phyloP scores from a whole-genome alignment of 1,139 yeast genomes.

The Pichia sp. region DNA sequence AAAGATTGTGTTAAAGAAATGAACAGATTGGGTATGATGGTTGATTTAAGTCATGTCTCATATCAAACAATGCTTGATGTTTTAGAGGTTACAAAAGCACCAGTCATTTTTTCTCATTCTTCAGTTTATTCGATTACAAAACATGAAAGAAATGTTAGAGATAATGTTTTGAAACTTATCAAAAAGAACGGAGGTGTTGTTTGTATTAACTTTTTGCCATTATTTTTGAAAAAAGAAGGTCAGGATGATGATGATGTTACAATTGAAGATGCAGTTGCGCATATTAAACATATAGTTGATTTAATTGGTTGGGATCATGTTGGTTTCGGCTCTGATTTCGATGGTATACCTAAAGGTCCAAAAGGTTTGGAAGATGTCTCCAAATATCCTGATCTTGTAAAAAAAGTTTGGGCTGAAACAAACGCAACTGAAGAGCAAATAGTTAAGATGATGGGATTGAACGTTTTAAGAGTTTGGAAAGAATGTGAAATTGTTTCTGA shows the following conservation, averaged over 20 bases:
- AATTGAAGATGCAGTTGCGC: slow-evolving; percentile 45
- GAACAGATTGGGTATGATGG: slow-evolving; percentile 50
- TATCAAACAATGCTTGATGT: slow-evolving; percentile 44
- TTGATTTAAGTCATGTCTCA: slow-evolving; percentile 49
- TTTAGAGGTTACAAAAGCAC: slow-evolving; percentile 37
- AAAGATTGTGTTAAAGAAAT: slow-evolving; percentile 38
- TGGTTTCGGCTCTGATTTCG: slow-evolving; percentile 50
- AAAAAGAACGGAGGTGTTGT: slow-evolving; percentile 44
- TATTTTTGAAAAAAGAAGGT: slow-evolving; percentile 32
- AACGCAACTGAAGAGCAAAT: slow-evolving; percentile 40
- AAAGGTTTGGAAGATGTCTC: slow-evolving; percentile 47
- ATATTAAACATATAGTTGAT: slow-evolving; percentile 38
- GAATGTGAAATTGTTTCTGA: slow-evolving; percentile 36
- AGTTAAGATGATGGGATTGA: slow-evolving; percentile 41
- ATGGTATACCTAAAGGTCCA: slow-evolving; percentile 46
- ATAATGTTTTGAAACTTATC: slow-evolving; percentile 37
- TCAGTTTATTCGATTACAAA: slow-evolving; percentile 37
- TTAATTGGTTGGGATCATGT: slow-evolving; percentile 50
- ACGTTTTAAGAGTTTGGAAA: slow-evolving; percentile 45
- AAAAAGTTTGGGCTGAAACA: slow-evolving; percentile 34
- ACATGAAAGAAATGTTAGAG: slow-evolving; percentile 45
- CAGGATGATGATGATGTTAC: slow-evolving; percentile 27
- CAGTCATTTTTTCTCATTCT: slow-evolving; percentile 47
- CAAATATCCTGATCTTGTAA: slow-evolving; percentile 44
- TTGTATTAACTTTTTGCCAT: slow-evolving; percentile 42